Base-by-base conservation (phyloP, 2,329 filamentous ascomycete genomes). In the Parascedosporium putredinis region DNA sequence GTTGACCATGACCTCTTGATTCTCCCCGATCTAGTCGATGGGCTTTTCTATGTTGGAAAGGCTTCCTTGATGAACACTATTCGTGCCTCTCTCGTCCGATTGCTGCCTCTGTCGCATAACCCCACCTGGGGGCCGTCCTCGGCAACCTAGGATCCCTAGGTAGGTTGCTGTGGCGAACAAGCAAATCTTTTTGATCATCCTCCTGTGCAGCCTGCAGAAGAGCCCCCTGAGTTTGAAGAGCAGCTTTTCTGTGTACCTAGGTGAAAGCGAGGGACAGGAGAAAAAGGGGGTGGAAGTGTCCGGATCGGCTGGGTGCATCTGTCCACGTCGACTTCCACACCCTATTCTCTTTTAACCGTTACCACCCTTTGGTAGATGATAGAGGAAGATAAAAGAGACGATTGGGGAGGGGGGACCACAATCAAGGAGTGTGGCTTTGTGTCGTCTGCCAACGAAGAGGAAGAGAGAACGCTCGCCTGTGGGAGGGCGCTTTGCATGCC, bases 311-410 rank as follows among this genome's bases (percentile, higher is more conserved):
- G 23, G 16, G 20, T 34, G 43, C 47, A 36, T 43, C 38, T 50
- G 47, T 44, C 47, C 47, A 45, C 38, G 40, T 36, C 47, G 40
- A 34, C 47, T 36, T 20, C 38, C 38, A 42, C 38, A 23, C 20
- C 23, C 20, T 20, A 42, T 20, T 42, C 38, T 20, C 38, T 14
- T 23, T 25, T 23, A 45, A 16, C 16, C 23, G n/a, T 22, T n/a
- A 25, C 22, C 5, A 25, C 20, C 23, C 16, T 29, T 10, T 25
- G 22, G 10, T 23, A 25, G 23, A 20, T 14, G 22, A 25, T 12
- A 14, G 12, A 20, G 23, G 14, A 42, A 38, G n/a, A 38, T 5
- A 16, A 16, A 38, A 16, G 34, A 38, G 23, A 42, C 2, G 8
- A 42, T 20, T 6, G 18, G 20, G 20, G 38, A 23, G 16, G 5